These are phyloP conservation scores for Lobosporangium transversale DNA, from an alignment of 192 early-diverging fungal species.

Conservation along the genomic window DNA sequence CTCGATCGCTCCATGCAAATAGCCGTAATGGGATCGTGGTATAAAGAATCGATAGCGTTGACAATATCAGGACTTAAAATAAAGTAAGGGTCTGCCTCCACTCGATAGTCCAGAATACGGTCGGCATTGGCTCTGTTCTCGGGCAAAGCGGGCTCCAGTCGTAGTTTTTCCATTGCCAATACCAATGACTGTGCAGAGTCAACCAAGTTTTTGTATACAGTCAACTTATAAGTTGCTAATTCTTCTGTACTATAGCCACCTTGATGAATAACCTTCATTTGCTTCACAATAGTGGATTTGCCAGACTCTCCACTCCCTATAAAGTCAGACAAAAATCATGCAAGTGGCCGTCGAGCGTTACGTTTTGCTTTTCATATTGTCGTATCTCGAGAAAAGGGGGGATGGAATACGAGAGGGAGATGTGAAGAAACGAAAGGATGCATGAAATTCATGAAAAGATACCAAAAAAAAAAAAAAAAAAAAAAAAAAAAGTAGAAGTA, in stretches of 20 bases:
- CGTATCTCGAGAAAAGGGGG: no score
- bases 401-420: no score
- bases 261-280: conserved; percentile 98
- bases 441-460: not conserved
- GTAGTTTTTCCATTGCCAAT: conserved; percentile 72
- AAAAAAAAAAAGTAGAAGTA: no score
- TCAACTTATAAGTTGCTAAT: conserved; percentile 75
- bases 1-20: conserved; percentile 75
- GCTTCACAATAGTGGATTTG: conserved; percentile 95
- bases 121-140: conserved; percentile 59
- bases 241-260: conserved; percentile 89
- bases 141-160: conserved; percentile 61
- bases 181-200: conserved; percentile 85
- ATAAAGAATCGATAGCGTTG: conserved; percentile 75
- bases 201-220: conserved; percentile 88
- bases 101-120: conserved; percentile 56
- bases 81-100: conserved; percentile 63
- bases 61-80: conserved; percentile 73
- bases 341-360: no score
- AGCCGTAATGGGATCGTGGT: conserved; percentile 74
- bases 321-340: no score
- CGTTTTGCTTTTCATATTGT: no score
- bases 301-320: conserved; percentile 92
- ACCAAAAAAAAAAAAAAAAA: no score
- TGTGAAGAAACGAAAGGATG: no score